These are phyloP conservation scores for Nicotiana otophora DNA, from an alignment of 257 asterid genomes.

Conservation along the genomic window DNA sequence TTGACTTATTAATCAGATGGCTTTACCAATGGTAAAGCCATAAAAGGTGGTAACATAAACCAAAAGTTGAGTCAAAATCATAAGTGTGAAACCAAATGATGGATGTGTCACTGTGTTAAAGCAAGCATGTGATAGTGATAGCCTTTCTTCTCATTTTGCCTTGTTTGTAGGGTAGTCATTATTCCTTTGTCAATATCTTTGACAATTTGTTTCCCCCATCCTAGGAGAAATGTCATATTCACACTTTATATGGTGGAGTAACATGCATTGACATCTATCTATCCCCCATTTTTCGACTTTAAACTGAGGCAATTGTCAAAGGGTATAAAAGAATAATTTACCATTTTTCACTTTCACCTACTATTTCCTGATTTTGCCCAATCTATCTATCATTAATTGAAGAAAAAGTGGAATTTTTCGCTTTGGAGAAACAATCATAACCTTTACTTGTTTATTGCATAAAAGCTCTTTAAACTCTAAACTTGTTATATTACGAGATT, in stretches of 20 bases:
- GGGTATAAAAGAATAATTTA: background rate
- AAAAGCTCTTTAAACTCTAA: background rate
- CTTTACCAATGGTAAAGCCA: background rate
- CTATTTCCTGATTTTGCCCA: background rate
- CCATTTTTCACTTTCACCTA: background rate
- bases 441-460: background rate
- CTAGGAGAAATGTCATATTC: background rate
- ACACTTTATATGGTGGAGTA: background rate
- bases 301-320: background rate
- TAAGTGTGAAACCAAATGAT: background rate
- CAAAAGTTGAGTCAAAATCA: slow-evolving; percentile 1
- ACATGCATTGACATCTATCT: background rate
- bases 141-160: background rate
- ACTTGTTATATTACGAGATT: background rate
- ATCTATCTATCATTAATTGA: background rate
- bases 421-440: background rate
- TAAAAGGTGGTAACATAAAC: background rate
- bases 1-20: background rate
- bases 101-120: background rate
- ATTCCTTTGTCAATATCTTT: slow-evolving; percentile 9
- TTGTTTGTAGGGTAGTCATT: background rate
- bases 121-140: slow-evolving; percentile 1
- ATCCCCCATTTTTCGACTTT: background rate
- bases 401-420: background rate
- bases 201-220: background rate